phyloP scores from a whole-genome alignment of 1,284 basidiomycete genomes.

The Ustilago hordei region DNA sequence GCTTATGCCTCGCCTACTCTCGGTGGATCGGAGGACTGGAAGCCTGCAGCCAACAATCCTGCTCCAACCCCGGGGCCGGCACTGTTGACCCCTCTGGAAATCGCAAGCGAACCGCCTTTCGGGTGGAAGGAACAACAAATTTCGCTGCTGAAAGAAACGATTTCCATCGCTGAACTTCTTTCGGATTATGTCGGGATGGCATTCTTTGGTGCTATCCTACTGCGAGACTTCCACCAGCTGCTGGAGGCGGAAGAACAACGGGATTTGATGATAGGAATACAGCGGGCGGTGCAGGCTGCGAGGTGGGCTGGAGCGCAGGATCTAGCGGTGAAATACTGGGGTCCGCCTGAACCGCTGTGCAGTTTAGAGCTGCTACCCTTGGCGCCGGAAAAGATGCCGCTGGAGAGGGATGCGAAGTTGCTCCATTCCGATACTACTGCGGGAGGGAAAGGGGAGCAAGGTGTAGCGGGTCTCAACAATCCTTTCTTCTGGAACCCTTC shows the following conservation, averaged over 20 bases:
- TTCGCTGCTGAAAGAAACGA: slow-evolving; percentile 87
- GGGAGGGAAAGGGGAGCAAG: slow-evolving; percentile 11
- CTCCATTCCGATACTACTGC: not conserved
- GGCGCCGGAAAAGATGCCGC: slow-evolving; percentile 78
- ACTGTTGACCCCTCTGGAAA: slow-evolving; percentile 35
- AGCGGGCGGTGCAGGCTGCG: slow-evolving; percentile 62
- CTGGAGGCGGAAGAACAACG: slow-evolving; percentile 61
- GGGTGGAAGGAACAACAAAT: slow-evolving; percentile 95
- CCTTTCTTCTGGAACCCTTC: slow-evolving; percentile 55
- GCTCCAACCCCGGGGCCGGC: slow-evolving; percentile 1
- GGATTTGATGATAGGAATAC: slow-evolving; percentile 58
- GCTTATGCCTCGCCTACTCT: slow-evolving; percentile 44
- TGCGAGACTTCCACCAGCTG: slow-evolving; percentile 45
- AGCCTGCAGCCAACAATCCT: slow-evolving; percentile 5
- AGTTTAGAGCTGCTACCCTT: slow-evolving; percentile 83
- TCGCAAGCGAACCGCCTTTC: slow-evolving; percentile 71
- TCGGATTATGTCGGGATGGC: slow-evolving; percentile 76
- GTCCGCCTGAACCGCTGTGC: slow-evolving; percentile 75
- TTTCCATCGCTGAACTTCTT: slow-evolving; percentile 88
- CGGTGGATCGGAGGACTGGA: slow-evolving; percentile 33
- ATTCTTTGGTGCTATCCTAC: slow-evolving; percentile 50
- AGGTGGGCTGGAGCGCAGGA: slow-evolving; percentile 53
- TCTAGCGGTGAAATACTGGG: slow-evolving; percentile 68
- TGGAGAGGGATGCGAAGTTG: slow-evolving; percentile 74
- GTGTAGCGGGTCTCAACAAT: slow-evolving; percentile 39